Percentiles rank a stretch among this genome's conserved stretches.
These are phyloP conservation scores for Aspergillus nidulans DNA, from an alignment of 495 filamentous ascomycete genomes.

Conservation along the genomic window DNA sequence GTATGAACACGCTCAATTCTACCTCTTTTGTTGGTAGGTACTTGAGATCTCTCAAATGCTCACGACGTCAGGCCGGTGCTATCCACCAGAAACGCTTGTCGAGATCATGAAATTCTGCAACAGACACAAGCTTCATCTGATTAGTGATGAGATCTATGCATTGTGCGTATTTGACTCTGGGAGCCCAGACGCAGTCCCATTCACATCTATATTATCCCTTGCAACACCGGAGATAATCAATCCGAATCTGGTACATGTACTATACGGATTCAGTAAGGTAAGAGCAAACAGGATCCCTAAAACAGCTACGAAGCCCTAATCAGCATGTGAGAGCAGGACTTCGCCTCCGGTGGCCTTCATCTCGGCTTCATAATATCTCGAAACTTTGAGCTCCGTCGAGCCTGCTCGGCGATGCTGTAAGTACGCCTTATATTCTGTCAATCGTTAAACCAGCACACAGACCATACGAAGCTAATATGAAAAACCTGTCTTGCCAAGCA, in stretches of 20 bases:
- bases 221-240: slow-evolving; percentile 42
- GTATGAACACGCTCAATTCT: no score
- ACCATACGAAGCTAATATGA: neutral
- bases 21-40: slow-evolving; percentile 31
- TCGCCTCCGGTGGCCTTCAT: slow-evolving; percentile 50
- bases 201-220: slow-evolving; percentile 49
- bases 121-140: slow-evolving; percentile 50
- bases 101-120: slow-evolving; percentile 50
- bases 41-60: neutral
- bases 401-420: slow-evolving; percentile 28
- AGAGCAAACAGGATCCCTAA: neutral
- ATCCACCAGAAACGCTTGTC: slow-evolving; percentile 42
- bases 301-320: no score
- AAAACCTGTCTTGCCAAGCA: slow-evolving; percentile 7
- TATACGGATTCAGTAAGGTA: slow-evolving; percentile 57
- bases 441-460: neutral
- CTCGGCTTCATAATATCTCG: slow-evolving; percentile 49
- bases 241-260: slow-evolving; percentile 47
- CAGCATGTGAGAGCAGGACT: slow-evolving; percentile 36
- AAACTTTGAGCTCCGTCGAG: slow-evolving; percentile 25
- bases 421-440: neutral
- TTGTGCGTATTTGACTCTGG: slow-evolving; percentile 45
- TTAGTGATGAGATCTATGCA: slow-evolving; percentile 61
- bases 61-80: slow-evolving; percentile 43
- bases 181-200: slow-evolving; percentile 33